Conservation (phyloP, 2,329 filamentous ascomycete species). For the Chrysoporthe cubensis region DNA sequence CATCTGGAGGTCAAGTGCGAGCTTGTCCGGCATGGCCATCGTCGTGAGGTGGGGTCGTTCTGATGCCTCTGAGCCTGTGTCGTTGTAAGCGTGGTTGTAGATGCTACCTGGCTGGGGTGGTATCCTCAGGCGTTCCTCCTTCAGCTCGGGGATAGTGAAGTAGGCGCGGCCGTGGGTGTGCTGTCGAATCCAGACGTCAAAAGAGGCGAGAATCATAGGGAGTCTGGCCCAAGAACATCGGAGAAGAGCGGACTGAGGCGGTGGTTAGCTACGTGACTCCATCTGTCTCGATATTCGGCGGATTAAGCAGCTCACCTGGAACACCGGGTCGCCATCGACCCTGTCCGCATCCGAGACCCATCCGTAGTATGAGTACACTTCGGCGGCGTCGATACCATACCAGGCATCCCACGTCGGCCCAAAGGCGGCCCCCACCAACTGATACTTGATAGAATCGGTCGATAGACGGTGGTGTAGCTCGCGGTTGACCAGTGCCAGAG, state of each 20-base stretch:
- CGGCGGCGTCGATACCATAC: conserved; percentile 34
- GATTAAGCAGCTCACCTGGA: conserved; percentile 45
- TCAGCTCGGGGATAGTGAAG: conserved; percentile 22
- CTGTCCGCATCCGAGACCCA: conserved; percentile 24
- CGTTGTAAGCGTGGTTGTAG: conserved; percentile 24
- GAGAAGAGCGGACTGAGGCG: conserved; percentile 43
- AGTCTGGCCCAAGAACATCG: conserved; percentile 49
- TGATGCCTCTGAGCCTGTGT: neutral
- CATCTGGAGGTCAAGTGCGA: conserved; percentile 18
- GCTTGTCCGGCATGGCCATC: conserved; percentile 26
- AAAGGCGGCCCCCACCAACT: conserved; percentile 44
- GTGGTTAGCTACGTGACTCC: conserved; percentile 4
- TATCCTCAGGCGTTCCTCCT: conserved; percentile 19
- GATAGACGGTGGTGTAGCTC: conserved; percentile 54
- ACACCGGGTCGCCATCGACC: conserved; percentile 44
- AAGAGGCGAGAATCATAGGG: conserved; percentile 51
- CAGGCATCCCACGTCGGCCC: conserved; percentile 45
- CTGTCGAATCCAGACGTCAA: conserved; percentile 50
- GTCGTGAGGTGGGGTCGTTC: neutral
- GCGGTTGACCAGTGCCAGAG: conserved; percentile 49
- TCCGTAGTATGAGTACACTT: conserved; percentile 27
- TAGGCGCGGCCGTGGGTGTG: conserved; percentile 42
- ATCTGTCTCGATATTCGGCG: neutral
- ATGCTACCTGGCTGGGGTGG: conserved; percentile 21
- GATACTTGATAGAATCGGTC: conserved; percentile 37